phyloP scores from a whole-genome alignment of 805 yeast genomes.

The Torulaspora franciscae region DNA sequence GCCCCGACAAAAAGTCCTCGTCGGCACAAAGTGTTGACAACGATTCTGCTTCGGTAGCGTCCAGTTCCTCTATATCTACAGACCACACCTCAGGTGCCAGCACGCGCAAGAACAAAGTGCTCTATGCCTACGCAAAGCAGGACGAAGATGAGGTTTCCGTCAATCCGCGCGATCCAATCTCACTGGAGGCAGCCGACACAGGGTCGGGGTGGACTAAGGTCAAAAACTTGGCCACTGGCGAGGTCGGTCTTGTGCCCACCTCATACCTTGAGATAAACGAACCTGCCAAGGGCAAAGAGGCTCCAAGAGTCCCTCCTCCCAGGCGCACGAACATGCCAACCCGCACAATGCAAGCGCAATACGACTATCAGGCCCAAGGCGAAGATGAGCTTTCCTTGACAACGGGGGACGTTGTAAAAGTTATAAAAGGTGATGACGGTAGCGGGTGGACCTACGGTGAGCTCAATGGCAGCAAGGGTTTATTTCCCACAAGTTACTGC shows the following conservation, averaged over 20 bases:
- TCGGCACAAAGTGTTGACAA: slow-evolving; percentile 9
- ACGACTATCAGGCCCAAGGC: slow-evolving; percentile 72
- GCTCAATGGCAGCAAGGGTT: slow-evolving; percentile 56
- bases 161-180: slow-evolving; percentile 54
- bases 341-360: slow-evolving; percentile 60
- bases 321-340: slow-evolving; percentile 42
- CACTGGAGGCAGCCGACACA: slow-evolving; percentile 62
- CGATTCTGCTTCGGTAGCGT: slow-evolving; percentile 10
- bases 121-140: slow-evolving; percentile 59
- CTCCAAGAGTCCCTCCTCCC: slow-evolving; percentile 72
- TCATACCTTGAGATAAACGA: slow-evolving; percentile 55
- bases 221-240: slow-evolving; percentile 41
- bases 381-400: slow-evolving; percentile 69
- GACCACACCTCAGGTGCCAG: slow-evolving; percentile 3
- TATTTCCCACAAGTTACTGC: slow-evolving; percentile 77
- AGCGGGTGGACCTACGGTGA: slow-evolving; percentile 96
- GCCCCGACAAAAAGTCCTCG: slow-evolving; percentile 4
- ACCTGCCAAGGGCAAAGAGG: slow-evolving; percentile 42
- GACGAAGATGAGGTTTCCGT: slow-evolving; percentile 75
- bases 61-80: slow-evolving; percentile 11
- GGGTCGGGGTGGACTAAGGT: slow-evolving; percentile 92
- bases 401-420: slow-evolving; percentile 68
- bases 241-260: slow-evolving; percentile 79
- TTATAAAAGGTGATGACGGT: slow-evolving; percentile 68
- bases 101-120: slow-evolving; percentile 41